Conservation (phyloP, 345 rosid species). For the Citrus mangshanensis region DNA sequence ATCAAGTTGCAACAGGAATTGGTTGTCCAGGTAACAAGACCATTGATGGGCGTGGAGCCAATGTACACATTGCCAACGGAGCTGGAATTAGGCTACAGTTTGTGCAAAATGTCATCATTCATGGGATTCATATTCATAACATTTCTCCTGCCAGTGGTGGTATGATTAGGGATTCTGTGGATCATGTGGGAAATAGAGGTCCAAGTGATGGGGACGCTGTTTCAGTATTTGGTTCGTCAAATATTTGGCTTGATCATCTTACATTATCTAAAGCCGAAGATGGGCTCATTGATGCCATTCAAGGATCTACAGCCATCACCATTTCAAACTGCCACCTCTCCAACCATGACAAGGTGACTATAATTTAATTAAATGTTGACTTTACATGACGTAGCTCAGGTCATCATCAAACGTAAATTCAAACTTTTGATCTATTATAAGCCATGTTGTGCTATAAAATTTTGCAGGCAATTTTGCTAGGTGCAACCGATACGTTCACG, state of each 20-base stretch:
- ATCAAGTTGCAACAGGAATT: slow-evolving; percentile 53
- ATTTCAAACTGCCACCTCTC: not conserved
- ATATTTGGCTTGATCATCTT: slow-evolving; percentile 75
- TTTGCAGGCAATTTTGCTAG: too few species aligned
- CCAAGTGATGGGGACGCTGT: slow-evolving; percentile 70
- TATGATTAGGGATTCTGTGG: too few species aligned
- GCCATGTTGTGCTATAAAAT: too few species aligned
- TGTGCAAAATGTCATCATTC: slow-evolving; percentile 69
- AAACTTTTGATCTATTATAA: too few species aligned
- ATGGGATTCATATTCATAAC: slow-evolving; percentile 57
- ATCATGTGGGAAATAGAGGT: too few species aligned
- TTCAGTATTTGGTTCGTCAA: slow-evolving; percentile 52
- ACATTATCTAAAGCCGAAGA: slow-evolving; percentile 36
- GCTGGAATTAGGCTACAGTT: slow-evolving; percentile 59
- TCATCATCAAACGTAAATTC: too few species aligned
- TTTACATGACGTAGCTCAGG: too few species aligned
- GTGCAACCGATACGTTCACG: too few species aligned
- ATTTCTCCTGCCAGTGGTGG: slow-evolving; percentile 1
- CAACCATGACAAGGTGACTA: not conserved
- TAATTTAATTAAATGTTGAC: too few species aligned
- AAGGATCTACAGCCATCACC: not conserved
- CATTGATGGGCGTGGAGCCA: slow-evolving; percentile 75
- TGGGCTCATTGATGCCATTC: slow-evolving; percentile 61
- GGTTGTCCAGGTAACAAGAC: slow-evolving; percentile 56
- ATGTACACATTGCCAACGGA: slow-evolving; percentile 56